Conservation (phyloP, 805 yeast genomes). For the Starmerella potacharoeniae region DNA sequence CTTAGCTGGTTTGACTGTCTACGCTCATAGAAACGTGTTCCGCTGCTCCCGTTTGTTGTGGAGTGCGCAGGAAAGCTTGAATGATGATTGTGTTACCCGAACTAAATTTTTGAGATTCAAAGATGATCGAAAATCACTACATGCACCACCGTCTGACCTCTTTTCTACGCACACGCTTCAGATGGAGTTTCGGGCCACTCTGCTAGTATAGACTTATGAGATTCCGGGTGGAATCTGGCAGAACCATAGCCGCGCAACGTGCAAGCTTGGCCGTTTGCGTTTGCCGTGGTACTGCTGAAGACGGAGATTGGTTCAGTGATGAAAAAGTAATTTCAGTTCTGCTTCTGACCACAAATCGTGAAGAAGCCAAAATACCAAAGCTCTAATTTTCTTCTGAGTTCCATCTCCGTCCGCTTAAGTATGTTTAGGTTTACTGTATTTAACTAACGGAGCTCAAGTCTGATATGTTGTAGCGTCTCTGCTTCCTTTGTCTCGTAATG, state of each 20-base stretch:
- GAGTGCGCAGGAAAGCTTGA: neutral
- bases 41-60: neutral
- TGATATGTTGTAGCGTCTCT: no score
- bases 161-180: neutral
- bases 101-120: neutral
- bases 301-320: conserved; percentile 16
- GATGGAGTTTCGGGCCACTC: no score
- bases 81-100: conserved; percentile 20
- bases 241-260: neutral
- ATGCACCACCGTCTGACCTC: conserved; percentile 28
- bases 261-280: neutral
- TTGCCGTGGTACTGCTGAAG: neutral
- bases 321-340: conserved; percentile 25
- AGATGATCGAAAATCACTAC: conserved; percentile 21
- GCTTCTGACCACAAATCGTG: conserved; percentile 26
- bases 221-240: conserved; percentile 14
- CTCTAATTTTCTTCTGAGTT: conserved; percentile 25
- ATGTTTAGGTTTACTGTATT: neutral
- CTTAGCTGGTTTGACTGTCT: conserved; percentile 10
- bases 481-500: no score
- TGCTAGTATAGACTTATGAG: neutral
- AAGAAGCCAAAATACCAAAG: conserved; percentile 24
- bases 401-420: neutral
- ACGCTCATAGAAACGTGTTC: neutral
- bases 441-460: no score